Evolutionary conservation across 225 moss, liverwort and hornwort genomes (phyloP).

Genomic region (Bryoerythrophyllum caledonicum): DNA sequence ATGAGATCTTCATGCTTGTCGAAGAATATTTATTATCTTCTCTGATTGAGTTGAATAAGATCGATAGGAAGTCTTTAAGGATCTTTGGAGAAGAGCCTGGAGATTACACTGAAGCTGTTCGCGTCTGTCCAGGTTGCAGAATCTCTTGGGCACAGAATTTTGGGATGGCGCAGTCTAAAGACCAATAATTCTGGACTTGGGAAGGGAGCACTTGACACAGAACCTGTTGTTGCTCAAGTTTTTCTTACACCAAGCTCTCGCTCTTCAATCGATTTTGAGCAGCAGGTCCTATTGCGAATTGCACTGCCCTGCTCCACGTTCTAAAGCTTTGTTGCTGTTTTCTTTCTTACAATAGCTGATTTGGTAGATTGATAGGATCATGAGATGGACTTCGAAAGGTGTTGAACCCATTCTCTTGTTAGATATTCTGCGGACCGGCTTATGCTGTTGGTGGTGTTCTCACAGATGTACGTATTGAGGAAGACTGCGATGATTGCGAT

Average conservation of each 20-base stretch:
- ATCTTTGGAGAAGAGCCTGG: neutral
- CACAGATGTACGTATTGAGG: slow-evolving; percentile 69
- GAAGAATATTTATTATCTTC: neutral
- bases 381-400: neutral
- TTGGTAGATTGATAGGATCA: neutral
- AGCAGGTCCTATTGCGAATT: slow-evolving; percentile 49
- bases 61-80: neutral
- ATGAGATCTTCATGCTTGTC: neutral
- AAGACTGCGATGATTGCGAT: slow-evolving; percentile 66
- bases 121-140: slow-evolving; percentile 54
- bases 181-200: slow-evolving; percentile 64
- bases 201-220: slow-evolving; percentile 59
- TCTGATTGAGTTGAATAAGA: neutral
- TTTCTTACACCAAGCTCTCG: slow-evolving; percentile 55
- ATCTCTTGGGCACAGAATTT: slow-evolving; percentile 60
- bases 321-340: neutral
- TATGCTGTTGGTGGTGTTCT: slow-evolving; percentile 1
- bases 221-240: slow-evolving; percentile 74
- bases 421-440: neutral
- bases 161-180: slow-evolving; percentile 66
- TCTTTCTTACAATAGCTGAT: neutral
- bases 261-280: slow-evolving; percentile 52
- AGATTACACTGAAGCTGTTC: neutral
- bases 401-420: neutral
- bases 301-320: neutral